Percentiles rank a stretch among this genome's conserved stretches.
These are phyloP conservation scores for Noccaea caerulescens DNA, from an alignment of 345 rosid genomes.

Conservation along the genomic window DNA sequence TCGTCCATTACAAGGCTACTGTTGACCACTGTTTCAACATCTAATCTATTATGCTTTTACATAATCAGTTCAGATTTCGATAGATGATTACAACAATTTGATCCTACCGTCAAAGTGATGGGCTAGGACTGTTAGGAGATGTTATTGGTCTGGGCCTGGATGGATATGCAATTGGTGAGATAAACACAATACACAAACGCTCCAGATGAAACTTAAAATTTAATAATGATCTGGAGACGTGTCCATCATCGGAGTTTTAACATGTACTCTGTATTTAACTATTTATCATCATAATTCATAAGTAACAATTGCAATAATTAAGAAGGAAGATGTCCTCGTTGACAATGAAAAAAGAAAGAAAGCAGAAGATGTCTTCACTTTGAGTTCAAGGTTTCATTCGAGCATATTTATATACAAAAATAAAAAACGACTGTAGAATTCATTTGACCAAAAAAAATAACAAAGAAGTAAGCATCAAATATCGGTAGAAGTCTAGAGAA, in stretches of 20 bases:
- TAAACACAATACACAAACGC: not conserved
- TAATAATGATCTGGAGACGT: not conserved
- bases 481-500: slow-evolving; percentile 18
- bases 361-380: slow-evolving; percentile 21
- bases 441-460: not conserved
- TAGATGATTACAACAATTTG: no score
- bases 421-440: not conserved
- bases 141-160: not conserved
- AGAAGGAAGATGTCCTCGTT: not conserved
- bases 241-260: not conserved
- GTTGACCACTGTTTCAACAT: no score
- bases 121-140: slow-evolving; percentile 6
- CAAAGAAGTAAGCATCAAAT: slow-evolving; percentile 23
- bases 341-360: not conserved
- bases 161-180: not conserved
- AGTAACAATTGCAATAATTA: slow-evolving; percentile 11
- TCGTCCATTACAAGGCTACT: no score
- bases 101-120: not conserved
- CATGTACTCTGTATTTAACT: not conserved
- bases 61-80: no score
- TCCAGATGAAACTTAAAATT: not conserved
- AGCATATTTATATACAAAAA: not conserved
- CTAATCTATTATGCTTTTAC: no score
- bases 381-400: slow-evolving; percentile 25
- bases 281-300: not conserved